These are phyloP conservation scores for Chaetomiaceae sp. DNA, from an alignment of 2,329 filamentous ascomycete species.

Conservation along the genomic window DNA sequence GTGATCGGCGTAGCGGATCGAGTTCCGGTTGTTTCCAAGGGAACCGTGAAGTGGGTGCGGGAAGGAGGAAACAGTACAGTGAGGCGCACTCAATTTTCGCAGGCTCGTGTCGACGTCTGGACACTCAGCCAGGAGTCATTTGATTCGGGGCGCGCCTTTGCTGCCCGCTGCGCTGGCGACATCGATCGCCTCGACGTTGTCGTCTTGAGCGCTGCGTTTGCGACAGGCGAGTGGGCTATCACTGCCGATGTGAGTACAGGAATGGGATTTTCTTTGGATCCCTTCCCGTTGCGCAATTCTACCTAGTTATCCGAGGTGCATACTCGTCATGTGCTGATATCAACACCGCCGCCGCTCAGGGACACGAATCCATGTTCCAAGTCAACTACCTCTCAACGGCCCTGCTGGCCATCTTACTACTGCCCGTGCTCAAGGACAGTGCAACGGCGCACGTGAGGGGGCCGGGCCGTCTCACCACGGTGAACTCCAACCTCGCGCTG, in stretches of 20 bases:
- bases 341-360: slow-evolving; percentile 30
- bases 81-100: slow-evolving; percentile 31
- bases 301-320: no score
- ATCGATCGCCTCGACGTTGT: slow-evolving; percentile 34
- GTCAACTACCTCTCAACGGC: slow-evolving; percentile 51
- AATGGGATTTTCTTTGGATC: slow-evolving; percentile 14
- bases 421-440: slow-evolving; percentile 45
- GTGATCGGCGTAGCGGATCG: no score
- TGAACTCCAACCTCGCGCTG: background rate
- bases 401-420: slow-evolving; percentile 41
- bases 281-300: no score
- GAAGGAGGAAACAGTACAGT: no score
- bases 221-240: background rate
- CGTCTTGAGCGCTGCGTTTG: slow-evolving; percentile 39
- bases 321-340: no score
- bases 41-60: no score
- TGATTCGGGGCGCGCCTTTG: slow-evolving; percentile 38
- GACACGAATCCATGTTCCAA: slow-evolving; percentile 43
- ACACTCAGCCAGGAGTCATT: slow-evolving; percentile 39
- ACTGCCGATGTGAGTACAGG: background rate
- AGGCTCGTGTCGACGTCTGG: slow-evolving; percentile 38
- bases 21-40: no score
- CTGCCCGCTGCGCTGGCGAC: slow-evolving; percentile 22
- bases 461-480: background rate
- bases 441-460: background rate